Base-by-base conservation (phyloP, 2,329 filamentous ascomycete species). In the Trichoderma koningii region DNA sequence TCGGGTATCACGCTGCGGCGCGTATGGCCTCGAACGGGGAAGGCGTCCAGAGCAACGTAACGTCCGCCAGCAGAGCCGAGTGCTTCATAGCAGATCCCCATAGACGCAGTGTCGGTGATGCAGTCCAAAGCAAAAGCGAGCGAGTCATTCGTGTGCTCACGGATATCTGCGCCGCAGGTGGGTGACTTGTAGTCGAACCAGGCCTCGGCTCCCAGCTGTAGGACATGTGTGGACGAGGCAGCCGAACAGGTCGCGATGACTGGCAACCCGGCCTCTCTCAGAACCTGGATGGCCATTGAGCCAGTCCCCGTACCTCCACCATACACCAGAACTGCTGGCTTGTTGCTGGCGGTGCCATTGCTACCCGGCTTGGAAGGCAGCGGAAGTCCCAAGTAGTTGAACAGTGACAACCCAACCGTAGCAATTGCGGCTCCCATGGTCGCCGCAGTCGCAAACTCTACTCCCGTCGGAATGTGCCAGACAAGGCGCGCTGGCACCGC, bases 291-390 rank as follows among this genome's bases (percentile, higher is more conserved):
- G 0, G 78, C 80, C 60, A 77, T 70, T 1, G 77, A 79, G 0
- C 81, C 82, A 0, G 73, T 77, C 0, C 79, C 72, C 1, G 80
- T 81, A 41, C 72, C 74, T 2, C 81, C 83, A 1, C 81, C 82
- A 52, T 76, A 77, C 3, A 84, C 77, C 1, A 84, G 70, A 0
- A 84, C 73, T 48, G 21, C 65, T 56, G n/a, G 66, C 23, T 30
- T 68, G 64, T 0, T 66, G 51, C 66, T 68, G n/a, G n/a, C 12
- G 10, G 19, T 9, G n/a, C 21, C 7, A 21, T 47, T 19, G 21
- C 45, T 19, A 2, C n/a, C 12, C 1, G 45, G 10, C 56, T n/a
- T 69, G 66, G 26, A 60, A 65, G 6, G 73, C 12, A 28, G n/a
- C 9, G 70, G n/a, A 41, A 38, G 78, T 63, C 19, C 70, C 68